A percentile compares a stretch with the other conserved stretches of the same genome.
Conservation (phyloP, 257 asterid species). For the Leptodermis oblonga region DNA sequence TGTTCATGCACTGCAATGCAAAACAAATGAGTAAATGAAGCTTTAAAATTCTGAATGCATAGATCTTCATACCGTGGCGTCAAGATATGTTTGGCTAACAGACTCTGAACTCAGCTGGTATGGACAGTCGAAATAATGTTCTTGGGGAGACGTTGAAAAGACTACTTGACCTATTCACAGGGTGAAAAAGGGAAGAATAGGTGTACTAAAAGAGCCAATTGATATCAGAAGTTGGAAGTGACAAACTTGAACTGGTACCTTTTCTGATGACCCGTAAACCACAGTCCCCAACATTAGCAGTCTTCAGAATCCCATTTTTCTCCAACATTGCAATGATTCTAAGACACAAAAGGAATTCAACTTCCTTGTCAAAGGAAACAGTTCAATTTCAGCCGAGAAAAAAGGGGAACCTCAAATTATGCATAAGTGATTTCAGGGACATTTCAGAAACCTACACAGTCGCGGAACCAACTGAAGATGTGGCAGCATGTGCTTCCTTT, state of each 20-base stretch:
- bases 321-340: conserved; percentile 83
- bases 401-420: neutral
- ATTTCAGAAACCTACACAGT: conserved; percentile 51
- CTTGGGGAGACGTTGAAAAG: conserved; percentile 76
- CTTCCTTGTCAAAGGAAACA: neutral
- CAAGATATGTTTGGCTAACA: conserved; percentile 74
- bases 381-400: neutral
- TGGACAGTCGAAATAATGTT: conserved; percentile 91
- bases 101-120: conserved; percentile 88
- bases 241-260: conserved; percentile 33
- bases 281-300: conserved; percentile 86
- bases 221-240: conserved; percentile 1
- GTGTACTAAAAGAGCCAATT: neutral
- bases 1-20: neutral
- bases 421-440: neutral
- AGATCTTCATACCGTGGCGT: conserved; percentile 60
- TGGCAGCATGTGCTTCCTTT: conserved; percentile 80
- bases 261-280: conserved; percentile 67
- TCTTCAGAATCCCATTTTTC: conserved; percentile 60
- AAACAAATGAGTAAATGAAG: no score
- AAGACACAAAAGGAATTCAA: conserved; percentile 11
- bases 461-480: conserved; percentile 80
- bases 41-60: conserved; percentile 11
- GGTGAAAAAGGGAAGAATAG: neutral
- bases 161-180: conserved; percentile 53